These are phyloP conservation scores for Monilinia aucupariae DNA, from an alignment of 2,329 filamentous ascomycete genomes.

Conservation along the genomic window DNA sequence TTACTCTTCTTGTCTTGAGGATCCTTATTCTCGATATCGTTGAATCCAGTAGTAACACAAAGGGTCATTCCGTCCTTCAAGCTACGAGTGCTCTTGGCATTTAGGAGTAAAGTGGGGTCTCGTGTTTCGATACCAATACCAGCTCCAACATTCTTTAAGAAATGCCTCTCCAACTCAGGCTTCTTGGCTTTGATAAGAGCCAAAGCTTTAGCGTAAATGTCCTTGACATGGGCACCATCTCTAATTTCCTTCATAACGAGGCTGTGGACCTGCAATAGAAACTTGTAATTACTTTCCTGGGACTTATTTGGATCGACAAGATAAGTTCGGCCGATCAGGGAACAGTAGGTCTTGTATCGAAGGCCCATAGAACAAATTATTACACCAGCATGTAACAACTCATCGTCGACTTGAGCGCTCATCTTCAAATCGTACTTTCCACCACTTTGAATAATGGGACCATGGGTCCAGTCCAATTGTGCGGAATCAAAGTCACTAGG, in stretches of 20 bases:
- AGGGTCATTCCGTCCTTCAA: constrained; percentile 98
- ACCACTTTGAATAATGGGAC: constrained; percentile 87
- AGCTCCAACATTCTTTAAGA: constrained; percentile 85
- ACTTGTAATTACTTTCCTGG: constrained; percentile 90
- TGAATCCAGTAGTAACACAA: constrained; percentile 82
- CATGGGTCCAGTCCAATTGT: constrained; percentile 91
- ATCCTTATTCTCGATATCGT: constrained; percentile 79
- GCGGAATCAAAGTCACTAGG: constrained; percentile 79
- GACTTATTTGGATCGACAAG: constrained; percentile 95
- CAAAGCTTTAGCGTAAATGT: constrained; percentile 86
- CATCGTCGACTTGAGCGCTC: constrained; percentile 70
- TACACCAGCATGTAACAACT: constrained; percentile 80
- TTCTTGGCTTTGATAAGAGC: constrained; percentile 80
- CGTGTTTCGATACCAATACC: constrained; percentile 90
- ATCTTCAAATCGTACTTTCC: constrained; percentile 91
- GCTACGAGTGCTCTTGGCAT: constrained; percentile 74
- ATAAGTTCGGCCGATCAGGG: constrained; percentile 86
- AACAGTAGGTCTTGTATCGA: constrained; percentile 93
- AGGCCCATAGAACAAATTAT: constrained; percentile 90
- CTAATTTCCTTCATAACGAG: constrained; percentile 85
- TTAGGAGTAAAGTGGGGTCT: constrained; percentile 77
- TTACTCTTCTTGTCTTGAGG: constrained; percentile 87
- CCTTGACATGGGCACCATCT: constrained; percentile 79
- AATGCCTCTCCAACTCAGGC: constrained; percentile 91
- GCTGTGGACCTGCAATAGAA: constrained; percentile 78